Percentiles rank a stretch among this genome's conserved stretches.
phyloP scores from a whole-genome alignment of 2,329 filamentous ascomycete species.

The Thermothelomyces thermophilus region DNA sequence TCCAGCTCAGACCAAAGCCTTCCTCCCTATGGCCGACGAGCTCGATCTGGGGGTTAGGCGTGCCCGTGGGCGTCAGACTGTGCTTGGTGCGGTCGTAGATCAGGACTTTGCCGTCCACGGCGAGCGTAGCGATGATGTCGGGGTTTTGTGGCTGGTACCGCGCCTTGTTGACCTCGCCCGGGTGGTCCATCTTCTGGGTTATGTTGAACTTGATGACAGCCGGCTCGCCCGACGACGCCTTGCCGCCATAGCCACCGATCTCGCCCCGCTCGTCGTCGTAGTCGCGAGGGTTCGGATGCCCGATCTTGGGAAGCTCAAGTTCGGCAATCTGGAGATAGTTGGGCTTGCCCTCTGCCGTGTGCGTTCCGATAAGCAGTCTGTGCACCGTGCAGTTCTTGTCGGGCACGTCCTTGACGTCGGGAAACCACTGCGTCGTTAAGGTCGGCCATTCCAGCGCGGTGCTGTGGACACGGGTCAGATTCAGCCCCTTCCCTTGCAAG shows the following conservation, averaged over 20 bases:
- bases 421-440: slow-evolving; percentile 95
- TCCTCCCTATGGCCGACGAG: slow-evolving; percentile 80
- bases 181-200: slow-evolving; percentile 92
- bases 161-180: slow-evolving; percentile 96
- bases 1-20: slow-evolving; percentile 92
- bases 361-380: slow-evolving; percentile 85
- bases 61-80: slow-evolving; percentile 65
- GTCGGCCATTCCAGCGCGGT: slow-evolving; percentile 97
- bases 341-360: slow-evolving; percentile 76
- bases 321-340: slow-evolving; percentile 96
- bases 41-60: slow-evolving; percentile 74
- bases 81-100: slow-evolving; percentile 97
- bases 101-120: slow-evolving; percentile 78
- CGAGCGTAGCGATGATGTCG: slow-evolving; percentile 91
- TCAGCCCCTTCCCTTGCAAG: slow-evolving; percentile 3
- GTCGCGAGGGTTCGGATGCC: slow-evolving; percentile 66
- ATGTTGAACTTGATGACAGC: slow-evolving; percentile 80
- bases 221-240: slow-evolving; percentile 53
- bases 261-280: slow-evolving; percentile 91
- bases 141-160: slow-evolving; percentile 97
- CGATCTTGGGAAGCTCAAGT: slow-evolving; percentile 81
- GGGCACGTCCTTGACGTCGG: slow-evolving; percentile 81
- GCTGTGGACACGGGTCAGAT: slow-evolving; percentile 39
- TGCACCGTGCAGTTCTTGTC: slow-evolving; percentile 85
- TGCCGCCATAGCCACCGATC: slow-evolving; percentile 82